These are phyloP conservation scores for Vitis hybrid DNA, from an alignment of 177 flowering plant species.

Conservation along the genomic window DNA sequence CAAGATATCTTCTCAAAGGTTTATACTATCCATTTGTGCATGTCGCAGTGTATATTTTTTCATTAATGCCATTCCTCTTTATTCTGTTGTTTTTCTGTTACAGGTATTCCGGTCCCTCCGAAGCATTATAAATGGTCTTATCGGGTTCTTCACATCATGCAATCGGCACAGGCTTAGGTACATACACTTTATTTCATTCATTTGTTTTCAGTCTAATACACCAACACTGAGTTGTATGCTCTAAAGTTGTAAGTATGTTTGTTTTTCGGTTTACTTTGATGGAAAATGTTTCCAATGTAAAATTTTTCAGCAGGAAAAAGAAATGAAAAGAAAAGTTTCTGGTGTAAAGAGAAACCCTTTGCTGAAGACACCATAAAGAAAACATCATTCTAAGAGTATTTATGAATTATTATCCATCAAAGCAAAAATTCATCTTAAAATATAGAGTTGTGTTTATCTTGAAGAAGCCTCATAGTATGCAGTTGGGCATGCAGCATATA, in stretches of 20 bases:
- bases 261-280: too few relatives aligned
- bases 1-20: slow-evolving; percentile 35
- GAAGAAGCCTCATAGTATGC: neutral
- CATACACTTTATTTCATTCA: neutral
- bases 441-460: neutral
- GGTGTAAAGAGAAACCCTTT: neutral
- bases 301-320: too few relatives aligned
- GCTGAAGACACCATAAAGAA: neutral
- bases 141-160: slow-evolving; percentile 28
- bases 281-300: too few relatives aligned
- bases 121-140: slow-evolving; percentile 30
- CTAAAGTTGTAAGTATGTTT: too few relatives aligned
- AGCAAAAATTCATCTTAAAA: too few relatives aligned
- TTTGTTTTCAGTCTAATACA: neutral
- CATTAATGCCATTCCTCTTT: neutral
- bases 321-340: neutral
- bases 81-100: neutral
- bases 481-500: slow-evolving; percentile 13
- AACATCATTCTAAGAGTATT: neutral
- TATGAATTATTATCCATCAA: too few relatives aligned
- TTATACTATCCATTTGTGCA: neutral
- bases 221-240: too few relatives aligned
- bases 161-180: slow-evolving; percentile 36
- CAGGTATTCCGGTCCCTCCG: slow-evolving; percentile 33
- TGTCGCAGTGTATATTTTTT: neutral